Percentiles rank a stretch among this genome's conserved stretches.
phyloP scores from a whole-genome alignment of 768 basidiomycete species.

The Trametes elegans region DNA sequence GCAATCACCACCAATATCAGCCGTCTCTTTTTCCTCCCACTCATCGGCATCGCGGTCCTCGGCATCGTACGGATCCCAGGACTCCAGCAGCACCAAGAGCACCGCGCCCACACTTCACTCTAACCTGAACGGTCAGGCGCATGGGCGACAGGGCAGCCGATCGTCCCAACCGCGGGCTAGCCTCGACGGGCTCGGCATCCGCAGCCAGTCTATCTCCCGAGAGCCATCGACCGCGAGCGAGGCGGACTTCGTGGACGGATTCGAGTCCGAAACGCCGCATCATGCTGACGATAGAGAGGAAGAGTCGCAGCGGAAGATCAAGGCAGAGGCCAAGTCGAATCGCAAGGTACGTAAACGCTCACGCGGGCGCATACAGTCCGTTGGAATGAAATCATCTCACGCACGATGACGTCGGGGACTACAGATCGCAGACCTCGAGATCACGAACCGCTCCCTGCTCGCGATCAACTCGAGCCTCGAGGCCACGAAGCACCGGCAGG shows the following conservation, averaged over 20 bases:
- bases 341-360: conserved; percentile 59
- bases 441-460: conserved; percentile 82
- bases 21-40: conserved; percentile 75
- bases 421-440: conserved; percentile 91
- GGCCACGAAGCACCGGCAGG: conserved; percentile 73
- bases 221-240: conserved; percentile 16
- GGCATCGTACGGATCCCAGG: conserved; percentile 36
- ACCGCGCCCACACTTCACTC: conserved; percentile 42
- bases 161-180: conserved; percentile 26
- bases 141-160: conserved; percentile 28
- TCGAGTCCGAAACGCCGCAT: conserved; percentile 11
- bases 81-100: conserved; percentile 38
- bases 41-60: conserved; percentile 64
- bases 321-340: conserved; percentile 78
- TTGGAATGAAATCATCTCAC: too few species aligned
- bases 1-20: conserved; percentile 68
- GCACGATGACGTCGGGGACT: too few species aligned
- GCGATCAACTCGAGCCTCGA: conserved; percentile 84
- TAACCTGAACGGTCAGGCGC: conserved; percentile 33
- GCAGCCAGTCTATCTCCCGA: conserved; percentile 2
- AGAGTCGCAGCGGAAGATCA: conserved; percentile 49
- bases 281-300: conserved; percentile 19
- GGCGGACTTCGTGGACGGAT: conserved; percentile 8
- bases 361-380: neutral
- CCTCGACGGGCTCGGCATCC: conserved; percentile 18